Base-by-base conservation (phyloP, 1,139 yeast genomes). In the Blastobotrys aristatus region DNA sequence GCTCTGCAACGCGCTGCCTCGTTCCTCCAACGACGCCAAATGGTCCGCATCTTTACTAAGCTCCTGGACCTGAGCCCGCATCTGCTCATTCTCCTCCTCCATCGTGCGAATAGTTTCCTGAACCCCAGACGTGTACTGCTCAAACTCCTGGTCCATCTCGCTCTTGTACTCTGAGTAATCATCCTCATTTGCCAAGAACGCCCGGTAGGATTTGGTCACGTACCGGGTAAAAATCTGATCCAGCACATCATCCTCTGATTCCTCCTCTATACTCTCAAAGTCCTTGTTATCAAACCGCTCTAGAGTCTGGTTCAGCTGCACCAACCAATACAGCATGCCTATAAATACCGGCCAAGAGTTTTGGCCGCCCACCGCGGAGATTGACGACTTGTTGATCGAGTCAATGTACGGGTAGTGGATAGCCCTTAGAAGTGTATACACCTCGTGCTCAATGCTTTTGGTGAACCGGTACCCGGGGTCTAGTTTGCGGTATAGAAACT, bases 361-460 rank as follows among this genome's bases (percentile, higher is more conserved):
- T 50, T 84, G 84, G 1, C 96, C 95, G 1, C 96, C 96, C 6
- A 88, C 96, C 0, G 96, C 96, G 43, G 90, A 81, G 30, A 89
- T 81, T 62, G 87, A 95, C 0, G 92, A 82, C 59, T 89, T 79
- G 63, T 83, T 85, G 40, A 89, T 81, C 0, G 85, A 73, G 39
- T 86, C 95, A 50, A 88, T 65, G 63, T 83, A 87, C 1, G 97
- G 97, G 60, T 89, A 90, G 46, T 77, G 78, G 52, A 88, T 66
- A 29, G 74, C 73, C 59, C 79, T 82, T 55, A 90, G 68, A 14
- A 87, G 68, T 18, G 76, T 73, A 56, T 82, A 82, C 10, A 89
- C 86, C 53, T 90, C 97, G 46, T 77, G 75, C 54, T 89, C 96
- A 36, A 84, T 75, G 14, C 85, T 73, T 59, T 76, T 79, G 24